These are phyloP conservation scores for Thelonectria blattea DNA, from an alignment of 2,329 filamentous ascomycete genomes.

Conservation along the genomic window DNA sequence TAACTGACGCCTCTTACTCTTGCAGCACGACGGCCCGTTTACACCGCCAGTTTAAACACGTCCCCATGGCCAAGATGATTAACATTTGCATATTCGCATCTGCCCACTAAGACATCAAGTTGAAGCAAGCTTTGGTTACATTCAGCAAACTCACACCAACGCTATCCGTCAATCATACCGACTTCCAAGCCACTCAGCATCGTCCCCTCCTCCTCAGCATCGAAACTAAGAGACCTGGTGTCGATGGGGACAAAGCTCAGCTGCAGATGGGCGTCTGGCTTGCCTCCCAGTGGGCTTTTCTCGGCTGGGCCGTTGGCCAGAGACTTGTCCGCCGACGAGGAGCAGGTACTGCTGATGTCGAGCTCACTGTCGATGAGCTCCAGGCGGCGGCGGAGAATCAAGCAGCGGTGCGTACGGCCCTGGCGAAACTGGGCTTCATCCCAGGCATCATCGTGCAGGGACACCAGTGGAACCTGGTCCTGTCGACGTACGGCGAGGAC, in stretches of 20 bases:
- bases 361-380: not conserved
- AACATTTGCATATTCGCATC: too few relatives aligned
- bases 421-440: constrained; percentile 7
- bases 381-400: not conserved
- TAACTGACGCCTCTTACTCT: too few relatives aligned
- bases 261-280: constrained; percentile 11
- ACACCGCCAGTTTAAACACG: too few relatives aligned
- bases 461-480: constrained; percentile 8
- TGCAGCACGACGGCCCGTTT: too few relatives aligned
- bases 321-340: not conserved
- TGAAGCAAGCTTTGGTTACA: too few relatives aligned
- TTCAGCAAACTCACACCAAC: too few relatives aligned
- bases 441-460: constrained; percentile 12
- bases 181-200: not conserved
- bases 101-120: too few relatives aligned
- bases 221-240: constrained; percentile 4
- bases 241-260: constrained; percentile 1
- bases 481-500: constrained; percentile 10
- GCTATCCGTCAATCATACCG: constrained; percentile 22
- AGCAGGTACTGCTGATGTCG: not conserved
- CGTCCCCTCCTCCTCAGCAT: constrained; percentile 7
- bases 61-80: too few relatives aligned
- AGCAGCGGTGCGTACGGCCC: not conserved
- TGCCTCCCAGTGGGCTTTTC: constrained; percentile 12
- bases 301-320: constrained; percentile 11